Base-by-base conservation (phyloP, 345 rosid genomes). In the Gossypioides kirkii region DNA sequence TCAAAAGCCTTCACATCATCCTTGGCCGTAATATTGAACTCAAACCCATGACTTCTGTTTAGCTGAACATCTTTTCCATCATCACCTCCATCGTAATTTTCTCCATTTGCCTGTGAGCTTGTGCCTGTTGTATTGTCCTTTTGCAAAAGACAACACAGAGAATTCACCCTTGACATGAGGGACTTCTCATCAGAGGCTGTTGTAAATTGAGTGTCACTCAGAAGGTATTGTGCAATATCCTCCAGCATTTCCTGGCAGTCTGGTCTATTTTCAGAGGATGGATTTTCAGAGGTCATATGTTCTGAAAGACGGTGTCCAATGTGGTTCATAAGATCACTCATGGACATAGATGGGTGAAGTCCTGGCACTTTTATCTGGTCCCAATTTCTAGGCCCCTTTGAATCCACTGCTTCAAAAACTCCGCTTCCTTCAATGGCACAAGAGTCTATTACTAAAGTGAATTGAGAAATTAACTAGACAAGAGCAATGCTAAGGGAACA, bases 81-180 rank as follows among this genome's bases (percentile, higher is more conserved):
- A 16, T 75, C 68, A 43, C 77, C 59, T 46, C 76, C 80, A 22
- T 28, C 61, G 42, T 78, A 78, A 75, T 65, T 84, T 80, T 86
- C 97, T 20, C 78, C 81, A 38, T 74, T 78, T 73, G 60, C 78
- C 84, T 88, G 93, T 71, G 84, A 62, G 81, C 85, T 87, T 76
- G 86, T 83, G 49, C 73, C 75, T 3, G 87, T 23, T 11, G 75
- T 50, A 5, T 85, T 75, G 47, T 96, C 99, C 78, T 91, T 91
- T 84, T 92, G 97, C 86, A 96, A 70, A 66, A 96, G 98, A 86
- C 97, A 93, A 76, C 86, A 93, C 23, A 96, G 90, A 73, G 99
- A 96, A 79, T 96, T 89, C 77, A 96, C 99, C 83, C 99, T 87
- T 53, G 99, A 87, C 96, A 96, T 96, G 45, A 96, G 94, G 78